A percentile compares a stretch with the other conserved stretches of the same genome.
Conservation (phyloP, 306 rosid species). For the Ochetophila trinervis region DNA sequence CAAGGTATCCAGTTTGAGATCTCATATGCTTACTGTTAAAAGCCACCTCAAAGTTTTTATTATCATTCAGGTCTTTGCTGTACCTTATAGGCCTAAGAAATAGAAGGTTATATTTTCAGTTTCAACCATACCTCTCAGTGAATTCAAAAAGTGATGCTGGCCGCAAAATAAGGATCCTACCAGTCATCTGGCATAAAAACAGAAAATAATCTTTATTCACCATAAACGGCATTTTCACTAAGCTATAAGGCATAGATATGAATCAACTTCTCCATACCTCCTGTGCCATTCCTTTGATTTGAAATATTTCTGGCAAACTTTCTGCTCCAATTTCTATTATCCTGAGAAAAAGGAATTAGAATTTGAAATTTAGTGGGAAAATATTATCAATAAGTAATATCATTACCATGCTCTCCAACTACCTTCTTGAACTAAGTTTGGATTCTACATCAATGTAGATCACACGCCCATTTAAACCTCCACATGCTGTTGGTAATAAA, state of each 20-base stretch:
- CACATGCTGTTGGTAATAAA: slow-evolving; percentile 56
- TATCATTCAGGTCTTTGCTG: background rate
- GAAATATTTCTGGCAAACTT: slow-evolving; percentile 85
- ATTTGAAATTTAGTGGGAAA: slow-evolving; percentile 12
- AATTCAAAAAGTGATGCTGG: slow-evolving; percentile 82
- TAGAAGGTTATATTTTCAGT: slow-evolving; percentile 8
- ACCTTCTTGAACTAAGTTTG: slow-evolving; percentile 89
- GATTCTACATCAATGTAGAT: slow-evolving; percentile 84
- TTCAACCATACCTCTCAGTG: slow-evolving; percentile 62
- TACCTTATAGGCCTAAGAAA: slow-evolving; percentile 14
- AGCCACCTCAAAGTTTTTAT: background rate
- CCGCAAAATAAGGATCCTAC: slow-evolving; percentile 72
- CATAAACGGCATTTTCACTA: slow-evolving; percentile 3
- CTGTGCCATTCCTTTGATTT: slow-evolving; percentile 71
- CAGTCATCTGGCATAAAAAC: slow-evolving; percentile 66
- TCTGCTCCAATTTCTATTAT: slow-evolving; percentile 79
- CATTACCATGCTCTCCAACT: slow-evolving; percentile 7
- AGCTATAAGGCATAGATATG: background rate
- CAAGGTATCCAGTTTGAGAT: no score
- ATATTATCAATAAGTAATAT: slow-evolving; percentile 17
- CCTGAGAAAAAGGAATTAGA: slow-evolving; percentile 36
- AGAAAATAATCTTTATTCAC: slow-evolving; percentile 15
- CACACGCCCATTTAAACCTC: slow-evolving; percentile 82
- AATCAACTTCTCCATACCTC: slow-evolving; percentile 48
- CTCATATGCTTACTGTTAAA: background rate